A percentile compares a stretch with the other conserved stretches of the same genome.
phyloP scores from a whole-genome alignment of 106 monocot species.

The Phalaenopsis equestris region DNA sequence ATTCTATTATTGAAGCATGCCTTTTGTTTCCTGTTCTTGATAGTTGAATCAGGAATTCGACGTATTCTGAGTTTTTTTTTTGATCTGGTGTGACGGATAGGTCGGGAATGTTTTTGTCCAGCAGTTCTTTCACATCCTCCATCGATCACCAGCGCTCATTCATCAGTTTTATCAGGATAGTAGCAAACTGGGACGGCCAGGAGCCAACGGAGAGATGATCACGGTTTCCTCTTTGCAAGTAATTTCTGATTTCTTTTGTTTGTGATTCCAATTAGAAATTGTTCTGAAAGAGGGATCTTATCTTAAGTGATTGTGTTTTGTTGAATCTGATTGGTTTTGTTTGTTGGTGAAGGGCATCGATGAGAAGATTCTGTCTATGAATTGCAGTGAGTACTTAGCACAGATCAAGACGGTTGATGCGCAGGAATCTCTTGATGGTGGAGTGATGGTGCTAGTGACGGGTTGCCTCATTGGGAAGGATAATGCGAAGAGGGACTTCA shows the following conservation, averaged over 20 bases:
- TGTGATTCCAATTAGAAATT: neutral
- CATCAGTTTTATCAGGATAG: constrained; percentile 49
- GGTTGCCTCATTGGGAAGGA: constrained; percentile 57
- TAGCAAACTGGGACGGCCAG: constrained; percentile 51
- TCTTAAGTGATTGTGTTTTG: neutral
- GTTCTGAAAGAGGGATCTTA: neutral
- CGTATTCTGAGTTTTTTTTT: neutral
- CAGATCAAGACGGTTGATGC: constrained; percentile 85
- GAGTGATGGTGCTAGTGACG: constrained; percentile 83
- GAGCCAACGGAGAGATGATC: constrained; percentile 25
- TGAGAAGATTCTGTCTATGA: constrained; percentile 78
- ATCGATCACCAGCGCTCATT: constrained; percentile 45
- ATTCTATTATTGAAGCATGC: neutral
- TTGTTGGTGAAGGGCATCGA: constrained; percentile 52
- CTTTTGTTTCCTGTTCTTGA: neutral
- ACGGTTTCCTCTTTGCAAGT: constrained; percentile 45
- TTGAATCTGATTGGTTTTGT: constrained; percentile 6
- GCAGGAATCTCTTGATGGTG: constrained; percentile 65
- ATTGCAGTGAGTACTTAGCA: constrained; percentile 27
- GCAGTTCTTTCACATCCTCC: constrained; percentile 52
- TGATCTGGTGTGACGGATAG: constrained; percentile 15
- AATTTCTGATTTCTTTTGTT: constrained; percentile 6
- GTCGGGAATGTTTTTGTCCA: constrained; percentile 56
- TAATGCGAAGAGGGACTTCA: constrained; percentile 52
- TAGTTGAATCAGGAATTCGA: neutral